Base-by-base conservation (phyloP, 495 filamentous ascomycete species). In the Podospora fimiseda region DNA sequence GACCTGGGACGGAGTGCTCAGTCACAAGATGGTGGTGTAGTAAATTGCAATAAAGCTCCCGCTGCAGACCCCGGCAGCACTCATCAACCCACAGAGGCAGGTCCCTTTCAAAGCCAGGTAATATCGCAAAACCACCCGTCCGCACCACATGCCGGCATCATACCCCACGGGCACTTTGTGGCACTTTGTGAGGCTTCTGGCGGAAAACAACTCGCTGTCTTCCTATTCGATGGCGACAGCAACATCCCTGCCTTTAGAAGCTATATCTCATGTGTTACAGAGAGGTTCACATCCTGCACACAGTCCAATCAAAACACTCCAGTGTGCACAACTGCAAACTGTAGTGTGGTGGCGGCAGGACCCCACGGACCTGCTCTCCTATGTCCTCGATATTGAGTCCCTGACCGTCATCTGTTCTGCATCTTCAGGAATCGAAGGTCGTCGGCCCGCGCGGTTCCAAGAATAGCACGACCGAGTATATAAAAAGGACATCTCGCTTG, bases 31-130 rank as follows among this genome's bases (percentile, higher is more conserved):
- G 58, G 61, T 55, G 63, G 57, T 22, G 41, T 39, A 50, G 51
- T 52, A 63, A 57, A 66, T 61, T 62, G 61, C 61, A 65, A 69
- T 69, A 42, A 60, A 58, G 41, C 43, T 66, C 58, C 62, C 60
- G 58, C 54, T 49, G 38, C 41, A 1, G 24, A 46, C 54, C 53
- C 62, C 56, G 55, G 53, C 44, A 22, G 19, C 22, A 22, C 30
- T 37, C 47, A 61, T 51, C 48, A 55, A 53, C 52, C 24, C 49
- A 38, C 53, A 48, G 44, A 54, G 41, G 37, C 48, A 37, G 23
- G 18, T 48, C 15, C 20, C 42, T 44, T 43, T n/a, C n/a, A n/a
- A n/a, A n/a, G n/a, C n/a, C n/a, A n/a, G n/a, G n/a, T n/a, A n/a
- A n/a, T n/a, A n/a, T n/a, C n/a, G n/a, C n/a, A n/a, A n/a, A n/a